Conservation (phyloP, 768 basidiomycete species). For the Lyophyllum semitale region DNA sequence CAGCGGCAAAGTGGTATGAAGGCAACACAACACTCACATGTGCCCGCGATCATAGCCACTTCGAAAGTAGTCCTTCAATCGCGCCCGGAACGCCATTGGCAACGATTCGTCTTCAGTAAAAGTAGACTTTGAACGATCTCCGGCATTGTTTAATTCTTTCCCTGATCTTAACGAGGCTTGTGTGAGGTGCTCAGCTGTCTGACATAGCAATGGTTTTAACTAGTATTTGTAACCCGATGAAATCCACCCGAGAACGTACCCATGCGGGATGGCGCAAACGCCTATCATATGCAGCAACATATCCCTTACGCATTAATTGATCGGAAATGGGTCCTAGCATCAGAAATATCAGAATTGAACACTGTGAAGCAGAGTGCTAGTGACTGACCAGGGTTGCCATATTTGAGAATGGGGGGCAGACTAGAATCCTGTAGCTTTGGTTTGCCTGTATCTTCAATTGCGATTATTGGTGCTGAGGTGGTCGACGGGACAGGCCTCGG, state of each 20-base stretch:
- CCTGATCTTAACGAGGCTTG: slow-evolving; percentile 62
- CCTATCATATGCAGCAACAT: slow-evolving; percentile 89
- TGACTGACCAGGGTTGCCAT: slow-evolving; percentile 77
- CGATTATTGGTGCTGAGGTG: slow-evolving; percentile 40
- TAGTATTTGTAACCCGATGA: background rate
- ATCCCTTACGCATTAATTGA: slow-evolving; percentile 76
- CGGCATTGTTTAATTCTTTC: slow-evolving; percentile 35
- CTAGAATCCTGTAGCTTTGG: slow-evolving; percentile 41
- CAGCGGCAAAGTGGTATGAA: background rate
- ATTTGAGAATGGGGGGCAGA: slow-evolving; percentile 55
- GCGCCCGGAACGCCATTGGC: slow-evolving; percentile 78
- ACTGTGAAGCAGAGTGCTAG: background rate
- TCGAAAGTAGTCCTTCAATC: slow-evolving; percentile 84
- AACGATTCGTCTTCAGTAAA: slow-evolving; percentile 86
- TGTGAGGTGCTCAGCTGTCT: slow-evolving; percentile 97
- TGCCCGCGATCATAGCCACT: slow-evolving; percentile 97
- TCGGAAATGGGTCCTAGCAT: slow-evolving; percentile 85
- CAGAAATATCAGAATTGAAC: background rate
- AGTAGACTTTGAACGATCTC: slow-evolving; percentile 72
- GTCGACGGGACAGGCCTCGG: slow-evolving; percentile 17
- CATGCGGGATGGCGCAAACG: slow-evolving; percentile 90
- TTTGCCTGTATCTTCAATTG: slow-evolving; percentile 45
- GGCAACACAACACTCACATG: slow-evolving; percentile 63
- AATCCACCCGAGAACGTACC: slow-evolving; percentile 48
- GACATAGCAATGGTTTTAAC: background rate